A percentile compares a stretch with the other conserved stretches of the same genome.
Evolutionary conservation across 495 filamentous ascomycete species (phyloP).

Genomic region (Aspergillus coremiiformis): DNA sequence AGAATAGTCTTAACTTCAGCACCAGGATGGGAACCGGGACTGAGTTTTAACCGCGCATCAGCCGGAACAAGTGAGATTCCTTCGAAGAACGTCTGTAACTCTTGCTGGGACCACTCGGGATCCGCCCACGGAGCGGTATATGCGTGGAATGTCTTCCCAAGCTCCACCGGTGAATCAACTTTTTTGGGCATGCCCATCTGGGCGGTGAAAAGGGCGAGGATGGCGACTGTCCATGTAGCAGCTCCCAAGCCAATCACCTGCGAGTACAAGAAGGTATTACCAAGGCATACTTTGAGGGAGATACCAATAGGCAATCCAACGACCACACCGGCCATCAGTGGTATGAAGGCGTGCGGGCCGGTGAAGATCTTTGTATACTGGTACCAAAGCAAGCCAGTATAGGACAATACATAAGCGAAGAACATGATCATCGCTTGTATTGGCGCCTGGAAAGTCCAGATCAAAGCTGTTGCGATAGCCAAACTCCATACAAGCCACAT

Average conservation of each 20-base stretch:
- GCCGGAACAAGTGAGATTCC: constrained; percentile 20
- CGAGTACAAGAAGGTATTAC: constrained; percentile 37
- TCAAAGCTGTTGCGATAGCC: constrained; percentile 40
- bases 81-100: constrained; percentile 43
- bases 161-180: constrained; percentile 31
- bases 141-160: constrained; percentile 36
- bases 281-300: constrained; percentile 26
- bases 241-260: constrained; percentile 43
- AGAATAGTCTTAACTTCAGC: constrained; percentile 40
- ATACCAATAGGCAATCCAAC: constrained; percentile 45
- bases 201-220: constrained; percentile 40
- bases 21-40: constrained; percentile 40
- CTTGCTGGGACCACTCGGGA: constrained; percentile 44
- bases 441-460: constrained; percentile 47
- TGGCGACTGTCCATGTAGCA: constrained; percentile 48
- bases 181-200: constrained; percentile 41
- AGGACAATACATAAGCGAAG: constrained; percentile 45
- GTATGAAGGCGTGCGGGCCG: constrained; percentile 46
- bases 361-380: constrained; percentile 56
- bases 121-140: constrained; percentile 41
- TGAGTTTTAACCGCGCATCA: constrained; percentile 29
- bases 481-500: constrained; percentile 52
- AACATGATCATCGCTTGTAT: constrained; percentile 42
- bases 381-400: constrained; percentile 53
- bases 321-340: constrained; percentile 38